Base-by-base conservation (phyloP, 1,139 yeast species). In the Taphrina betulina region DNA sequence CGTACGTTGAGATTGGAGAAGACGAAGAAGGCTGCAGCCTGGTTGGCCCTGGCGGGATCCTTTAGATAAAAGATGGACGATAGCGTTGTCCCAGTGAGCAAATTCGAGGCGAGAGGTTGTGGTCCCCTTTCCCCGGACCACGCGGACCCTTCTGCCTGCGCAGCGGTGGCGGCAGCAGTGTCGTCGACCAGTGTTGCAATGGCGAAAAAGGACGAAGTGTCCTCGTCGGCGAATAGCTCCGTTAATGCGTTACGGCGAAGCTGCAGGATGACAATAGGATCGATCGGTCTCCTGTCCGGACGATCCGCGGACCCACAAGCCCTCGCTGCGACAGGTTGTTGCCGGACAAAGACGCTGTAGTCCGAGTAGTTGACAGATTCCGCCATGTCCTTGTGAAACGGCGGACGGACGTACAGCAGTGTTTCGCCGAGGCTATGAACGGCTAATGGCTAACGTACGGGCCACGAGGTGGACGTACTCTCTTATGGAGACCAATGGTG, bases 1-100 rank as follows among this genome's bases (percentile, higher is more conserved):
- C 72, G 63, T 20, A 69, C 66, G 28, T 71, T 66, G 38, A 69
- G 63, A 53, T 69, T 72, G 50, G 67, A 67, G 38, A 69, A 63
- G 38, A 69, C 63, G 57, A 69, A 69, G 58, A 66, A 67, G 36
- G 63, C 61, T 20, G 60, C 56, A 14, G 46, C 33, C 22, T 38
- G 3, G 46, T 26, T 23, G 36, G 34, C 37, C 16, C 26, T 24
- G 10, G 28, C 40, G 3, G 54, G 54, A 20, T 40, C 46, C 19
- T 40, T 40, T 16, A 50, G 54, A 24, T 28, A 33, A 36, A 29
- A 50, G 5, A 50, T 41, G 17, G 54, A 40, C 2, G 54, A 50
- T 17, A 50, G 17, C 19, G 40, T 34, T 12, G 46, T 50, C 7
- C 54, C 54, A 4, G 54, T 50, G 34, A 50, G 19, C 8, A 42